Evolutionary conservation across 2,329 filamentous ascomycete species (phyloP), one percentile per base, ranked within the genome.

Genomic region (Botrytis tulipae): DNA sequence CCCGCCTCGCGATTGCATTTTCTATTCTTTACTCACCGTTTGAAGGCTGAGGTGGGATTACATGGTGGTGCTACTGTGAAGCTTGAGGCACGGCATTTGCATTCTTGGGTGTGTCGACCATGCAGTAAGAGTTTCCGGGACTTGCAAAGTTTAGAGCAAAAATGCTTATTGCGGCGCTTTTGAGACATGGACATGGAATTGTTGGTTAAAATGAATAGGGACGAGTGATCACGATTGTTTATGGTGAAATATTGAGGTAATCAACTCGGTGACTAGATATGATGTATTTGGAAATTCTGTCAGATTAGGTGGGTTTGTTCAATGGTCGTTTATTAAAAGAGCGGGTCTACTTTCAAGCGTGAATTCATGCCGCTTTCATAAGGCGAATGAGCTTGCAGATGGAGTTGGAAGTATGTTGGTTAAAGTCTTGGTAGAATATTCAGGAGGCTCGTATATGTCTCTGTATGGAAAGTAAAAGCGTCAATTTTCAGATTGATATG

Each of bases 71-170:
- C 18, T 54, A 10, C 14, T 57, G 16, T 32, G 35, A 57, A 57
- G 65, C 46, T 42, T 57, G 65, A 57, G 65, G 35, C 48, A 32
- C 65, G 46, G 65, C 35, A 68, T 37, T 57, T 40, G 25, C 35
- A 40, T 29, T 22, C 16, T 54, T 68, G 51, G 51, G 32, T 40
- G 25, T 57, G 25, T 42, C 25, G 51, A 68, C 20, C 35, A 68
- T 68, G 48, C 46, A 68, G 65, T 57, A n/a, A 54, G 65, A 54
- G 32, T 57, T 57, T 57, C 37, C 65, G 48, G 65, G 48, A 68
- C 65, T 57, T 57, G 48, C 4, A 54, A 42, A 29, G 35, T 54
- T 48, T 35, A 14, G 42, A 46, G 62, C 29, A 14, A 65, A 35
- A 29, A 65, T 48, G n/a, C 40, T 46, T 54, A 42, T 40, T 57